Base-by-base conservation (phyloP, 805 yeast species). In the Tanozyma kutaoensis region DNA sequence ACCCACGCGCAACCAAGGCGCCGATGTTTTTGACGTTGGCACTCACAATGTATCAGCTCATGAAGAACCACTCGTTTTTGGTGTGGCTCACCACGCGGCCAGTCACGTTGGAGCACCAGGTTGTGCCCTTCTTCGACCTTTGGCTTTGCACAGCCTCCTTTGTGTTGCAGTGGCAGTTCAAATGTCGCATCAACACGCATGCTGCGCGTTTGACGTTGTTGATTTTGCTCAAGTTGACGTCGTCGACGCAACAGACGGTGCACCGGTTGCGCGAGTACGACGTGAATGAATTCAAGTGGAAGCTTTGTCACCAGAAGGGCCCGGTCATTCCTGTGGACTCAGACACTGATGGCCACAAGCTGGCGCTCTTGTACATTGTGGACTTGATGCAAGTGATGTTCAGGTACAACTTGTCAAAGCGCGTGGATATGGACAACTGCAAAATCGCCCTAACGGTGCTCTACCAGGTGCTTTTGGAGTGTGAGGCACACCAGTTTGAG, bases 111-210 rank as follows among this genome's bases (percentile, higher is more conserved):
- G 9, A 17, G 19, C 7, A 17, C 19, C 19, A 17, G 9, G 9
- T 8, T 8, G 9, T 8, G 9, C 19, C 9, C 19, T 17, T 17
- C 19, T 11, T 20, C n/a, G 56, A 49, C 14, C 28, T 52, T 15
- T 54, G 61, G 57, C 36, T 60, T n/a, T 47, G 58, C 26, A 39
- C 55, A 11, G 33, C 52, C 14, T 58, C 66, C 0, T 60, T 55
- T 28, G 42, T 50, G 15, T 49, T 47, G 30, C 61, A 54, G 25
- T 56, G 57, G 32, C 65, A 59, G 31, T 50, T 52, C 34, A 42
- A 38, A 22, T 42, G 55, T 1, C 28, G 34, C 4, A 33, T 33
- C 8, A 46, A 48, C 27, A 44, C 41, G 24, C 21, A 39, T 2
- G 38, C 42, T 4, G 42, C 58, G 11, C 45, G 52, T 26, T 26